A percentile compares a stretch with the other conserved stretches of the same genome.
These are phyloP conservation scores for Phytopythium ostracodes DNA, from an alignment of 352 stramenopile genomes.

Conservation along the genomic window DNA sequence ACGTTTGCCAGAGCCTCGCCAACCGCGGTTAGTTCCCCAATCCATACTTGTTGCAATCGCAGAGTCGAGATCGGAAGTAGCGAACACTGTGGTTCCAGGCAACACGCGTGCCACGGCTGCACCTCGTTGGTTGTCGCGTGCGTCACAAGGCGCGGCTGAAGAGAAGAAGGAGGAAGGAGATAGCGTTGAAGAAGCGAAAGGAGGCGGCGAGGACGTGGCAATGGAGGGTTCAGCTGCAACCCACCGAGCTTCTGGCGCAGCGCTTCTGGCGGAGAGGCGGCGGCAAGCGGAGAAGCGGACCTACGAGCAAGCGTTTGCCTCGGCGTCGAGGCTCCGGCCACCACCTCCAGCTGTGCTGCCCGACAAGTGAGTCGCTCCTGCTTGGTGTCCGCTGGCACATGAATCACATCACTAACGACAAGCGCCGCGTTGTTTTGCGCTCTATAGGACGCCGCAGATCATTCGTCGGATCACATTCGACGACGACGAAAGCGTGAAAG, in stretches of 20 bases:
- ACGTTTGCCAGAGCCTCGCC: not conserved
- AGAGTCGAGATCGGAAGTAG: not conserved
- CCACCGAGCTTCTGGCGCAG: not conserved
- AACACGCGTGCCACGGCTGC: not conserved
- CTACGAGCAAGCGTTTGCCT: not conserved
- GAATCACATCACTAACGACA: not conserved
- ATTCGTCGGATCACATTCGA: slow-evolving; percentile 5
- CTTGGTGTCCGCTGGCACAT: not conserved
- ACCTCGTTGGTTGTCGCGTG: not conserved
- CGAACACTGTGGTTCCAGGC: not conserved
- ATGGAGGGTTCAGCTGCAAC: not conserved
- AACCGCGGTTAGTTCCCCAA: not conserved
- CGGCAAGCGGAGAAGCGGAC: not conserved
- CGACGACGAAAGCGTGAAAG: not conserved
- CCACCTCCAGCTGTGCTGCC: not conserved
- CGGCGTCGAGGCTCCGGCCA: not conserved
- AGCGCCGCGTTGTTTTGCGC: not conserved
- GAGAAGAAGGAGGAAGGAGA: not conserved
- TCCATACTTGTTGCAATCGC: not conserved
- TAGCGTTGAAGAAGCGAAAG: not conserved
- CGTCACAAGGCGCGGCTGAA: not conserved
- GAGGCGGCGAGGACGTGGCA: not conserved
- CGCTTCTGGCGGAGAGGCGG: not conserved
- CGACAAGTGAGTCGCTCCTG: not conserved
- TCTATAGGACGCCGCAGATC: slow-evolving; percentile 1